These are phyloP conservation scores for Trichoderma oligosporum DNA, from an alignment of 2,329 filamentous ascomycete species.

Conservation along the genomic window DNA sequence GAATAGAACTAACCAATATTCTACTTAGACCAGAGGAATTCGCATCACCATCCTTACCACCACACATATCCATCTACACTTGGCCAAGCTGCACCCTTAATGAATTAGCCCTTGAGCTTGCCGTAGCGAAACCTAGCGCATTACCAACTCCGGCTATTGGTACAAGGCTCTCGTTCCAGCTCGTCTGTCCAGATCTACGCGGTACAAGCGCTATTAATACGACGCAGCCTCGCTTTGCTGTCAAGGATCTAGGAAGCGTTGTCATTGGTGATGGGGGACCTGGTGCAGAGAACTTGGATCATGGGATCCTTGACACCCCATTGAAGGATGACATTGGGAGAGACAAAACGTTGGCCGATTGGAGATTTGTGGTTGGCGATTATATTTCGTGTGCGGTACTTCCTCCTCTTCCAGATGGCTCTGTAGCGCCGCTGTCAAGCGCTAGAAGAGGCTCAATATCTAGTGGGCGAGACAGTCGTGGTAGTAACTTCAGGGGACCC, in stretches of 20 bases:
- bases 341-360: conserved; percentile 70
- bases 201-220: conserved; percentile 28
- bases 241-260: conserved; percentile 78
- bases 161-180: conserved; percentile 80
- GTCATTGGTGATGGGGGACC: conserved; percentile 63
- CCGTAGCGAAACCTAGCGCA: conserved; percentile 59
- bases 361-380: conserved; percentile 82
- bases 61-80: conserved; percentile 77
- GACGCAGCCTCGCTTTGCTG: conserved; percentile 57
- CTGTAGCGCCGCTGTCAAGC: conserved; percentile 60
- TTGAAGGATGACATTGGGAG: conserved; percentile 51
- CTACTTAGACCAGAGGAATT: conserved; percentile 66
- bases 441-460: conserved; percentile 27
- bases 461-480: conserved; percentile 25
- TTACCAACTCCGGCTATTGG: conserved; percentile 73
- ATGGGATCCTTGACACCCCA: conserved; percentile 34
- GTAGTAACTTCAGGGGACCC: conserved; percentile 24
- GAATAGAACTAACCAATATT: neutral
- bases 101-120: conserved; percentile 76
- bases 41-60: conserved; percentile 53
- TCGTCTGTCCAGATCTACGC: conserved; percentile 75
- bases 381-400: conserved; percentile 80
- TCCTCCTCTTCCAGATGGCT: conserved; percentile 69
- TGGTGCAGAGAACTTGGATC: conserved; percentile 40
- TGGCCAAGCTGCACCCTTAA: conserved; percentile 77